Percentiles rank a stretch among this genome's conserved stretches.
Evolutionary conservation across 257 asterid species (phyloP).

Genomic region (Solanum habrochaites): DNA sequence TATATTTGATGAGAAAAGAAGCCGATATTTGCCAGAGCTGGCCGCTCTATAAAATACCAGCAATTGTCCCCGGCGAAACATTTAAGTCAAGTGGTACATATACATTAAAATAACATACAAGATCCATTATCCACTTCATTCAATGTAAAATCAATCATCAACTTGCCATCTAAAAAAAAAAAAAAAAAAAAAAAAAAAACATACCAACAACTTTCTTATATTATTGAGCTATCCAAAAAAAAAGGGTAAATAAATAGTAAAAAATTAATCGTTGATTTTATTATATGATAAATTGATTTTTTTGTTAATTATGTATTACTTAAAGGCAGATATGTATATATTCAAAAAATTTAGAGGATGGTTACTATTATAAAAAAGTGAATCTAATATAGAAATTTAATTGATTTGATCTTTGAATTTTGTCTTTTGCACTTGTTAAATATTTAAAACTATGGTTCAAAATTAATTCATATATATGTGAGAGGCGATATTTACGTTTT

Average conservation of each 20-base stretch:
- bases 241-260: too few relatives aligned
- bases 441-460: too few relatives aligned
- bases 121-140: background rate
- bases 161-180: background rate
- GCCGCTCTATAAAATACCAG: too few relatives aligned
- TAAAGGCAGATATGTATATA: rapidly evolving
- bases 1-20: background rate
- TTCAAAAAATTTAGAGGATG: rapidly evolving
- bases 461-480: too few relatives aligned
- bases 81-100: background rate
- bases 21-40: background rate
- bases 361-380: too few relatives aligned
- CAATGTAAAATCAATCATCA: background rate
- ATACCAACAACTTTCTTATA: background rate
- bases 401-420: too few relatives aligned
- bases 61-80: background rate
- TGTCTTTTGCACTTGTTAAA: too few relatives aligned
- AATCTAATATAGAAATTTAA: too few relatives aligned
- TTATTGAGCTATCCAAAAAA: too few relatives aligned
- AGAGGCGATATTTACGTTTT: too few relatives aligned
- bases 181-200: too few relatives aligned
- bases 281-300: background rate
- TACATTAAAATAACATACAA: background rate
- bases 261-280: too few relatives aligned
- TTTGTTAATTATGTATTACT: background rate